Percentiles rank a stretch among this genome's conserved stretches.
Conservation (phyloP, 2,329 filamentous ascomycete genomes). For the Claviceps purpurea region DNA sequence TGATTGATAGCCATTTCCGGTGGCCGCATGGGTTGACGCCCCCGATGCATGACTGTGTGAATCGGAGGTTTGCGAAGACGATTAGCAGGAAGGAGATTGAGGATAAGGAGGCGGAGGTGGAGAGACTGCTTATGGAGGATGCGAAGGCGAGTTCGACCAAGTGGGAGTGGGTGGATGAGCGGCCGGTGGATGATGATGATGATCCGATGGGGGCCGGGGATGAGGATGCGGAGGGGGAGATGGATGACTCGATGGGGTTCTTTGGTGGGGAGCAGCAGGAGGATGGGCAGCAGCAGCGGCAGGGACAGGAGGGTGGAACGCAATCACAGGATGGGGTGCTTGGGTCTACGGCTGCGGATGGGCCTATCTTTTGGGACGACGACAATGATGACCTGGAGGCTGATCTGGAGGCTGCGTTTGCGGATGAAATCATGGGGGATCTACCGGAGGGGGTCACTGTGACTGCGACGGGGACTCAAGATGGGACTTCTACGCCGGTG, state of each 20-base stretch:
- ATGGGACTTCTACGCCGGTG: conserved; percentile 29
- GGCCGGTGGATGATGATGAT: conserved; percentile 27
- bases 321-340: too few species aligned
- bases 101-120: conserved; percentile 68
- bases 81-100: conserved; percentile 74
- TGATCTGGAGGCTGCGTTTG: conserved; percentile 41
- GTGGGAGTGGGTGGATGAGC: conserved; percentile 52
- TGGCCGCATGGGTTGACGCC: conserved; percentile 82
- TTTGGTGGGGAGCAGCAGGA: conserved; percentile 12
- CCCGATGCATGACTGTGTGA: conserved; percentile 74
- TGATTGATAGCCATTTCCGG: conserved; percentile 54
- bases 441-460: conserved; percentile 32
- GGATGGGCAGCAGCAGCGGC: neutral
- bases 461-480: conserved; percentile 27
- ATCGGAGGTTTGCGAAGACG: conserved; percentile 71
- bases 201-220: conserved; percentile 20
- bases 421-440: conserved; percentile 23
- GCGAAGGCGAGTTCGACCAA: conserved; percentile 43
- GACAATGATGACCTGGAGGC: conserved; percentile 39
- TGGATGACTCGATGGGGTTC: conserved; percentile 30
- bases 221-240: conserved; percentile 36
- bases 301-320: conserved; percentile 23
- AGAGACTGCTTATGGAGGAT: conserved; percentile 60
- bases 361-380: conserved; percentile 21
- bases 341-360: conserved; percentile 9